phyloP scores from a whole-genome alignment of 306 rosid genomes.

The Prunus campanulata region DNA sequence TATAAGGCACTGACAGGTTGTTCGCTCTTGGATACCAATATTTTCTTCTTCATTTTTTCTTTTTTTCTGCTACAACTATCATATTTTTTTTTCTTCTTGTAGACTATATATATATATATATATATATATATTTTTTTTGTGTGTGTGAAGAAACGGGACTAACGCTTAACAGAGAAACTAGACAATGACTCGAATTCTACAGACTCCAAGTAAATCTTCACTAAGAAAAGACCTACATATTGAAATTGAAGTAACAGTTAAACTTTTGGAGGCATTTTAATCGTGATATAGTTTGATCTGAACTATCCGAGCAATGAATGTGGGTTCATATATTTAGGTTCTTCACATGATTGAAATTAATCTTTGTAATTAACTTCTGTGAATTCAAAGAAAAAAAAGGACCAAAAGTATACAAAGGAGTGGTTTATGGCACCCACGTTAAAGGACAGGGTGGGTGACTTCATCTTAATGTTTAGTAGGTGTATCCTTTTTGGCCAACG shows the following conservation, averaged over 20 bases:
- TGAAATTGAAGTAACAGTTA: not conserved
- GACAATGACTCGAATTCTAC: too few species aligned
- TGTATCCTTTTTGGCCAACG: not conserved
- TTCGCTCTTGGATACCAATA: not conserved
- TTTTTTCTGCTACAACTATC: not conserved
- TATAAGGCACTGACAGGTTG: slow-evolving; percentile 17
- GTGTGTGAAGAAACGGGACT: too few species aligned
- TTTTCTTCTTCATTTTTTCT: not conserved
- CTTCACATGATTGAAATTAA: not conserved
- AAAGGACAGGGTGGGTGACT: slow-evolving; percentile 3
- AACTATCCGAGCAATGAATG: not conserved
- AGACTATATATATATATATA: not conserved
- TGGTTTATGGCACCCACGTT: slow-evolving; percentile 31
- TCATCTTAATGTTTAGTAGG: not conserved
- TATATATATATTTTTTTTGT: too few species aligned
- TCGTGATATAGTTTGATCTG: not conserved
- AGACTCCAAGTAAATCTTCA: too few species aligned
- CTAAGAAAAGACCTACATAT: too few species aligned
- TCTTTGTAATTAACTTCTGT: not conserved
- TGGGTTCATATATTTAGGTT: not conserved
- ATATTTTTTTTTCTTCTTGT: not conserved
- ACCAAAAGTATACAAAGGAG: not conserved
- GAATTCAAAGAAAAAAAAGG: not conserved
- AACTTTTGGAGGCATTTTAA: not conserved
- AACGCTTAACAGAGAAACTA: too few species aligned